Percentiles rank a stretch among this genome's conserved stretches.
These are phyloP conservation scores for Coniosporium apollinis DNA, from an alignment of 495 filamentous ascomycete species.

Conservation along the genomic window DNA sequence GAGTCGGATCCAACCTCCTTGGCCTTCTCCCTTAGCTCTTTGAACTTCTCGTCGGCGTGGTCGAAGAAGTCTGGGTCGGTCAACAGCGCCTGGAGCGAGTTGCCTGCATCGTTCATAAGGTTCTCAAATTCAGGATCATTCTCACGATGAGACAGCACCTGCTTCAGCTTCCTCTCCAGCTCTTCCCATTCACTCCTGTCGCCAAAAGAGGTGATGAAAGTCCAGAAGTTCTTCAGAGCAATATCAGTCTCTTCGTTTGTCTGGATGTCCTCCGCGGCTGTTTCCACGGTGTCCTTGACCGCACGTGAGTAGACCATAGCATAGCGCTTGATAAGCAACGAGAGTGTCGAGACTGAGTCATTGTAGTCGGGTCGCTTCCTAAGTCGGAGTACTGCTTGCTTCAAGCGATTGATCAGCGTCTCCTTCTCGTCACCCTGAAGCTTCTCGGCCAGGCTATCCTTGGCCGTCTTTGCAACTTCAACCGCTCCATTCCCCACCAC, in stretches of 20 bases:
- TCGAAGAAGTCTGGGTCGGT: slow-evolving; percentile 75
- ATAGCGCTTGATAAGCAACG: slow-evolving; percentile 61
- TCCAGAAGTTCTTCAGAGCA: slow-evolving; percentile 64
- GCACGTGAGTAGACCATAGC: slow-evolving; percentile 59
- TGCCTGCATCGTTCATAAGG: slow-evolving; percentile 52
- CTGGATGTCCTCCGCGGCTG: slow-evolving; percentile 50
- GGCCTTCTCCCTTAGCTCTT: slow-evolving; percentile 51
- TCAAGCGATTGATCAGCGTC: slow-evolving; percentile 56
- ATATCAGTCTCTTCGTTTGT: slow-evolving; percentile 57
- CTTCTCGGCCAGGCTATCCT: slow-evolving; percentile 51
- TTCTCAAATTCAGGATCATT: slow-evolving; percentile 72
- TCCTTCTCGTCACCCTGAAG: slow-evolving; percentile 51
- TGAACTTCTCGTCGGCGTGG: slow-evolving; percentile 48
- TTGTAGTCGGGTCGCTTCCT: slow-evolving; percentile 64
- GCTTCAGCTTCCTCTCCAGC: slow-evolving; percentile 45
- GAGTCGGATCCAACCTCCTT: slow-evolving; percentile 45
- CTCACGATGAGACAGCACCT: slow-evolving; percentile 55
- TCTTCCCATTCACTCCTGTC: slow-evolving; percentile 56
- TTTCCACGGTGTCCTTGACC: slow-evolving; percentile 41
- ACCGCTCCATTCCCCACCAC: slow-evolving; percentile 45
- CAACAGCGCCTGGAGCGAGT: slow-evolving; percentile 62
- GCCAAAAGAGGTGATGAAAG: slow-evolving; percentile 61
- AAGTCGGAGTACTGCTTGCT: slow-evolving; percentile 57
- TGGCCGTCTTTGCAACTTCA: slow-evolving; percentile 47
- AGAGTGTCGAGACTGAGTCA: slow-evolving; percentile 66